A percentile compares a stretch with the other conserved stretches of the same genome.
phyloP scores from a whole-genome alignment of 73 alveolate species.

The Paramecium sexaurelia region DNA sequence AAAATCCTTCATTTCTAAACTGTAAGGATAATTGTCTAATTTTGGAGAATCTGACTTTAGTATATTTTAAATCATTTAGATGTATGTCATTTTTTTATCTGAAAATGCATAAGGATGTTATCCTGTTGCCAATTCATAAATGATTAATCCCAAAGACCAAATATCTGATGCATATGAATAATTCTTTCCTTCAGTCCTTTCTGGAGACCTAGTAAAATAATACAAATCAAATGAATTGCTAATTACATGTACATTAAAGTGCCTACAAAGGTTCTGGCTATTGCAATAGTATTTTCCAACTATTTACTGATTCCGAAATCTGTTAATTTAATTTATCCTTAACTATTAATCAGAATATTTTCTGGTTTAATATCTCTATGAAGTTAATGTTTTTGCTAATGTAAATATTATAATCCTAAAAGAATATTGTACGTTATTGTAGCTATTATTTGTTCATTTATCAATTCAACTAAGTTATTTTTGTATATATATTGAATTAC shows the following conservation, averaged over 20 bases:
- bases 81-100: conserved; percentile 49
- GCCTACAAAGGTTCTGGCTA: conserved; percentile 84
- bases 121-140: conserved; percentile 88
- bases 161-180: conserved; percentile 86
- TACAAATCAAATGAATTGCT: neutral
- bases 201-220: conserved; percentile 80
- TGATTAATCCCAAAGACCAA: conserved; percentile 88
- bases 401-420: conserved; percentile 78
- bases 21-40: conserved; percentile 19
- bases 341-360: conserved; percentile 74
- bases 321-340: conserved; percentile 82
- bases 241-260: conserved; percentile 79
- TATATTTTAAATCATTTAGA: conserved; percentile 45
- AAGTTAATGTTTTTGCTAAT: conserved; percentile 75
- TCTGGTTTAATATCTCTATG: conserved; percentile 88
- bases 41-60: conserved; percentile 55
- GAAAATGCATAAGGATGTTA: conserved; percentile 70
- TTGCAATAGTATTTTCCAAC: conserved; percentile 71
- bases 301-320: conserved; percentile 89
- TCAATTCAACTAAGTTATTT: conserved; percentile 49
- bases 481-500: conserved; percentile 65
- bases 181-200: conserved; percentile 72
- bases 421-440: conserved; percentile 73
- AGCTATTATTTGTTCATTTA: conserved; percentile 79
- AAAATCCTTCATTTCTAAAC: conserved; percentile 51